phyloP scores from a whole-genome alignment of 2,329 filamentous ascomycete genomes.

The Neurospora sp. region DNA sequence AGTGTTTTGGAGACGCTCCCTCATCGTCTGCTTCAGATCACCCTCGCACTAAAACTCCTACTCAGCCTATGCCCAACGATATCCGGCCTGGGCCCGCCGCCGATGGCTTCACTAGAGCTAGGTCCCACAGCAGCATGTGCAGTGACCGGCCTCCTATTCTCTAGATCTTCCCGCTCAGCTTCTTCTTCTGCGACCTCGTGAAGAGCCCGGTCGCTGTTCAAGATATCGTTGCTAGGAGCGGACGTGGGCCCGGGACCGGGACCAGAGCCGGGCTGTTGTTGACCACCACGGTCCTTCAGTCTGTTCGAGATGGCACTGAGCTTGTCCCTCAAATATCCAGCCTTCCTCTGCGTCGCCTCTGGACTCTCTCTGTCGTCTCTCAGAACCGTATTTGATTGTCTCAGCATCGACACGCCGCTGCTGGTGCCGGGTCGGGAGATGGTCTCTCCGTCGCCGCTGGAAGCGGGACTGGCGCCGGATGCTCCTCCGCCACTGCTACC shows the following conservation, averaged over 20 bases:
- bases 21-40: not conserved
- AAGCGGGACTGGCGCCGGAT: constrained; percentile 1
- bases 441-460: not conserved
- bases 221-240: not conserved
- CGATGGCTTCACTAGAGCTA: not conserved
- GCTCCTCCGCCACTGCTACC: constrained; percentile 1
- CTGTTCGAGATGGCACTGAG: constrained; percentile 22
- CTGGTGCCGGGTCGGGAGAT: constrained; percentile 11
- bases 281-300: constrained; percentile 14
- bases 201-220: not conserved
- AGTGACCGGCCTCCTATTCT: not conserved
- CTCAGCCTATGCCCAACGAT: not conserved
- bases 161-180: not conserved
- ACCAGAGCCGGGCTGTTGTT: not conserved
- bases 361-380: constrained; percentile 4
- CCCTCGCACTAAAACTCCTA: not conserved
- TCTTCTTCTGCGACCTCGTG: not conserved
- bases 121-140: not conserved
- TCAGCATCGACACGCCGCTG: constrained; percentile 19
- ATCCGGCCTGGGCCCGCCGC: not conserved
- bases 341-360: constrained; percentile 14
- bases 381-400: constrained; percentile 9
- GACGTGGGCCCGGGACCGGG: not conserved
- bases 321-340: constrained; percentile 28
- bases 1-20: not conserved